Evolutionary conservation across 108 stramenopile species (phyloP), one percentile per base, ranked within the genome.

Genomic region (Nitzschia inconspicua): DNA sequence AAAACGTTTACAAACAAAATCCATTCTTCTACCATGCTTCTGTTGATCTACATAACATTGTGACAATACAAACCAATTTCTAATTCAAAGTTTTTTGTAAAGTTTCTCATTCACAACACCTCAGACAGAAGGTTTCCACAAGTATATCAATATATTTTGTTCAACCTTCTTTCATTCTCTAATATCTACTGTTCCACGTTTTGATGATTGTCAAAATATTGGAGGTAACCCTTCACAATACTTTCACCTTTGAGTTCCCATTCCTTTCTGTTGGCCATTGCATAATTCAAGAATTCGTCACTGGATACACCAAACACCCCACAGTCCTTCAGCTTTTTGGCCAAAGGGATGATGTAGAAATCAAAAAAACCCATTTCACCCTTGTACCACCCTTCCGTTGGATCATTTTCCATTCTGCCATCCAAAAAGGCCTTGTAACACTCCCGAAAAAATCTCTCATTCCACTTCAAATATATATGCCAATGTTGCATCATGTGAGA

Each of bases 391-490:
- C 22, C 22, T 6, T 20, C 18, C 14, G 51, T 27, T 11, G 51
- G 51, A n/a, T 28, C 28, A 7, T 27, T 52, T 7, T 13, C 14
- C 6, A 27, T 14, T 26, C 51, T 23, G 6, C 51, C 51, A 5
- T 11, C 7, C 28, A n/a, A 14, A 27, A 30, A 52, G 18, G 51
- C 51, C 2, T 29, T 40, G 25, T 61, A 47, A 10, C 67, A 44
- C 46, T 77, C 76, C 36, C 68, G 66, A 66, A 54, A 77, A 5
- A 77, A 47, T 23, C 76, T 46, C 37, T 61, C 67, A 34, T 78
- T 74, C 72, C 72, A 78, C 49, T 72, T 78, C 24, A 54, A 40
- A 36, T 67, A 78, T 30, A 57, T 70, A 4, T 70, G 62, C 73
- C 72, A 78, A 6, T 44, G 30, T 50, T 78, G 77, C 68, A 73